Base-by-base conservation (phyloP, 2,329 filamentous ascomycete genomes). In the Fusarium sp. region DNA sequence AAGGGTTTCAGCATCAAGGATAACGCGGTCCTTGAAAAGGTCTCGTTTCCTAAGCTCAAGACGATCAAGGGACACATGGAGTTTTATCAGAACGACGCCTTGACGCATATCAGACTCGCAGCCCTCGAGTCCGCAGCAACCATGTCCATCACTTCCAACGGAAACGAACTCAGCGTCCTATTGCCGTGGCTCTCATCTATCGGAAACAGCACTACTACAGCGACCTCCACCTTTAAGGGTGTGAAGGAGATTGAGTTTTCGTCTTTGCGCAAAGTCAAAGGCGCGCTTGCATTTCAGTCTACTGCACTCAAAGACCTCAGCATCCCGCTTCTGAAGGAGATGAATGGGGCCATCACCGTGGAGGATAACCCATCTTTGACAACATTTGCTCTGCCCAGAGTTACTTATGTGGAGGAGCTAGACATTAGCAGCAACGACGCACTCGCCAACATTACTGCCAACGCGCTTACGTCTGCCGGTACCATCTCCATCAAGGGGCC, bases 401-500 rank as follows among this genome's bases (percentile, higher is more conserved):
- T 61, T 21, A 66, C 57, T 11, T 50, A 55, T 1, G 42, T 70
- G 14, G 55, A 65, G 9, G 68, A 71, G 23, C 43, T 71, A 3
- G 61, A 51, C 19, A 57, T 71, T 36, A 56, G 51, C 17, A 32
- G 46, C 49, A 71, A 71, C 43, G 67, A 67, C 45, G 25, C 66
- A 27, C 62, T 71, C 13, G 52, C 53, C 43, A 71, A 71, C 42
- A 33, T 71, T 2, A 71, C 70, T 5, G 70, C 69, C 31, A 71
- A 71, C 29, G 70, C 68, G 11, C 65, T 71, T 19, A 67, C 69
- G 19, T 48, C 56, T 1, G 70, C 68, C 1, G 67, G 68, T 25
- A 69, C 63, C 1, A 67, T 71, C 13, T 58, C 60, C 4, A 48
- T 71, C 23, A 65, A 67, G 35, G 70, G 69, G 3, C n/a, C 65